Evolutionary conservation across 441 rosid genomes (phyloP).

Genomic region (Manihot esculenta): DNA sequence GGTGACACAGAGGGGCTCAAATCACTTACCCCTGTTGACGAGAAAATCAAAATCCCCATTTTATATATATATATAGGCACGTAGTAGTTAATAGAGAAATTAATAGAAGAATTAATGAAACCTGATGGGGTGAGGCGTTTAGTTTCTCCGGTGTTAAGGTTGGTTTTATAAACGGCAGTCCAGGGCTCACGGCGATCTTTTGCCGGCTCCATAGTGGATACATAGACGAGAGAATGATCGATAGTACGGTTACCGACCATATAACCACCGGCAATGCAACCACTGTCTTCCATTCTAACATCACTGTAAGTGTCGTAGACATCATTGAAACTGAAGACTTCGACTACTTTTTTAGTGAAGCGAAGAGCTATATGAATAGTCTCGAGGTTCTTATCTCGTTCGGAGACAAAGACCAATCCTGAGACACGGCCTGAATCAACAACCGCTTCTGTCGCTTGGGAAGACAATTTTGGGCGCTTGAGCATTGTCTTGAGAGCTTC

Average conservation of each 20-base stretch:
- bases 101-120: background rate
- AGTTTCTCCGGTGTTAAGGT: background rate
- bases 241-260: background rate
- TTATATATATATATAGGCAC: no score
- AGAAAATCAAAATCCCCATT: no score
- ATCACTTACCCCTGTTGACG: background rate
- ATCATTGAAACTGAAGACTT: conserved; percentile 8
- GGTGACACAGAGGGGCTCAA: conserved; percentile 4
- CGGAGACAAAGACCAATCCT: background rate
- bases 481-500: conserved; percentile 7
- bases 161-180: conserved; percentile 9
- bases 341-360: background rate
- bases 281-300: no score
- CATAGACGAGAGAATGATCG: conserved; percentile 8
- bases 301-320: no score
- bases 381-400: background rate
- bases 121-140: conserved; percentile 5
- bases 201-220: background rate
- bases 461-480: conserved; percentile 2
- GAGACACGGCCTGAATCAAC: background rate
- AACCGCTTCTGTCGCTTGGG: background rate
- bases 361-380: conserved; percentile 8
- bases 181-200: conserved; percentile 4
- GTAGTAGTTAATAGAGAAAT: background rate
- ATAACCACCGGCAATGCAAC: no score